Percentiles rank a stretch among this genome's conserved stretches.
Conservation (phyloP, 2,329 filamentous ascomycete species). For the Septoria linicola region DNA sequence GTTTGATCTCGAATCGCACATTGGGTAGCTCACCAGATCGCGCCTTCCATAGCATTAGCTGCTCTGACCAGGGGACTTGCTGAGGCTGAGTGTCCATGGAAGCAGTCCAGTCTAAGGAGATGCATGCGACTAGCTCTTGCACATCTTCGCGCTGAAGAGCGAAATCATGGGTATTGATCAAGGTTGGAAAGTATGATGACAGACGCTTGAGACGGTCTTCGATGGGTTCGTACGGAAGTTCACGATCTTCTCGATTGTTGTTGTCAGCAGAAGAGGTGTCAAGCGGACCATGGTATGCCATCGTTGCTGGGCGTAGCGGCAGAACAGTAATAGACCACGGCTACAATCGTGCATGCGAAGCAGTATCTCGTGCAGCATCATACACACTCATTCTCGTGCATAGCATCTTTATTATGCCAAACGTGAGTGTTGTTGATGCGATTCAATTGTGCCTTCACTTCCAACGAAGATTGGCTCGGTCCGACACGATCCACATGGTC, state of each 20-base stretch:
- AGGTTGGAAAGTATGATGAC: slow-evolving; percentile 5
- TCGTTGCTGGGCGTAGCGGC: no score
- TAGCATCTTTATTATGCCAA: no score
- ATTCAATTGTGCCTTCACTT: no score
- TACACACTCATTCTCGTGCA: no score
- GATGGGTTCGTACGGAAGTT: background rate
- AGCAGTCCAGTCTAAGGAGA: slow-evolving; percentile 7
- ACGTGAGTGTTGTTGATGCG: no score
- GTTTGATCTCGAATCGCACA: slow-evolving; percentile 6
- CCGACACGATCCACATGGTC: no score
- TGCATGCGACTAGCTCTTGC: slow-evolving; percentile 2
- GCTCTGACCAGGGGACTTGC: slow-evolving; percentile 1
- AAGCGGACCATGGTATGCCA: background rate
- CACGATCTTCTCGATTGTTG: no score
- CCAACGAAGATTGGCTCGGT: no score
- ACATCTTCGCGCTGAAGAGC: background rate
- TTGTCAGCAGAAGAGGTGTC: background rate
- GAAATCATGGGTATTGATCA: slow-evolving; percentile 13
- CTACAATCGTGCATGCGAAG: no score
- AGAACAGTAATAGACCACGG: no score
- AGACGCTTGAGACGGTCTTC: slow-evolving; percentile 1
- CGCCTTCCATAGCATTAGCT: slow-evolving; percentile 5
- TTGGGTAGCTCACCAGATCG: slow-evolving; percentile 1
- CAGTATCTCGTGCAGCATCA: no score
- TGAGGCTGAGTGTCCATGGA: slow-evolving; percentile 15